Base-by-base conservation (phyloP, 768 basidiomycete genomes). In the Lentinula sp. region DNA sequence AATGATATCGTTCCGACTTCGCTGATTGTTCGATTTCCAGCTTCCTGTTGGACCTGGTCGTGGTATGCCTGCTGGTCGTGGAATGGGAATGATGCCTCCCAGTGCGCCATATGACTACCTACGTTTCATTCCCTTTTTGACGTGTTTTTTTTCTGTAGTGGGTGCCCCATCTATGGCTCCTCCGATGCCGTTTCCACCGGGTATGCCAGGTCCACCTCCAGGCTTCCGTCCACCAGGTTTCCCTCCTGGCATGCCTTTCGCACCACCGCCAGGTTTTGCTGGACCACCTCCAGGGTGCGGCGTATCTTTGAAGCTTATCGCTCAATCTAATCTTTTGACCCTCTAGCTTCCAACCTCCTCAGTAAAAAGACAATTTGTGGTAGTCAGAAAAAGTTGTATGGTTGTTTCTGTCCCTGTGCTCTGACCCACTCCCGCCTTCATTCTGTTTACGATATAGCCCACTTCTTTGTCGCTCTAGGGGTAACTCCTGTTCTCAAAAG, bases 61-160 rank as follows among this genome's bases (percentile, higher is more conserved):
- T 63, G 96, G 95, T 66, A 88, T 94, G 80, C 93, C 95, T 71
- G 96, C 95, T 45, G 95, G 96, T 66, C 88, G 96, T 67, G 96
- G 96, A 61, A 96, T 98, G 86, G 93, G 93, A 59, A 94, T 93
- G 90, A 86, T 92, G 84, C 91, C 90, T 59, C 88, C 90, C 1
- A 84, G 90, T 91, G 71, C 60, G 88, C 28, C 52, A 49, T 53
- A 61, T 50, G 28, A 39, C 13, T 39, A 39, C 28, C 28, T 28
- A 28, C 28, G 28, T 28, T 37, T 53, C n/a, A 55, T 62, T 62
- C 13, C 55, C 59, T 40, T 65, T 42, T 62, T 67, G 65, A 64
- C 66, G 53, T 64, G 61, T 54, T 40, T 37, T 46, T 54, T 61
- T 65, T 61, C 43, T 63, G 46, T 64, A 89, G 87, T 84, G 79